Conservation (phyloP, 116 monocot species). For the Phalaenopsis hybrid region DNA sequence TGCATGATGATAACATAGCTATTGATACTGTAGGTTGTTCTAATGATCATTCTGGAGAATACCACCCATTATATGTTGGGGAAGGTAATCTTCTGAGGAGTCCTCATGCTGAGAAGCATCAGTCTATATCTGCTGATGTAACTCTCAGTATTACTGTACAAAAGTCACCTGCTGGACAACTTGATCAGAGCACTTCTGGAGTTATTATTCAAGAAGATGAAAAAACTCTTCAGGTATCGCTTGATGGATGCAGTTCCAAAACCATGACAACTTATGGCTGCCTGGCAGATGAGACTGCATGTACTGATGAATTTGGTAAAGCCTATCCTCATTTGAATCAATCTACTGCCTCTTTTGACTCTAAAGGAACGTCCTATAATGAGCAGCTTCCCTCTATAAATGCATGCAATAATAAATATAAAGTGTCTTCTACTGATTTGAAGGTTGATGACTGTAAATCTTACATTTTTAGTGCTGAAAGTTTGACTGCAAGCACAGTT, state of each 20-base stretch:
- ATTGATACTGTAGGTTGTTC: not conserved
- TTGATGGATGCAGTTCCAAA: slow-evolving; percentile 12
- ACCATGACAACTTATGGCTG: not conserved
- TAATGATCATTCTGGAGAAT: slow-evolving; percentile 8
- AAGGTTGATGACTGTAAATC: slow-evolving; percentile 11
- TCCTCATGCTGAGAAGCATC: slow-evolving; percentile 14
- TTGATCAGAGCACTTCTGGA: slow-evolving; percentile 13
- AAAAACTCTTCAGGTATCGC: slow-evolving; percentile 12
- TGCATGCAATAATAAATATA: not conserved
- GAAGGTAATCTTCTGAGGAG: not conserved
- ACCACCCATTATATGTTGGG: slow-evolving; percentile 4
- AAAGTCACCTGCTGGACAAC: not conserved
- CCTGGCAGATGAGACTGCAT: slow-evolving; percentile 11
- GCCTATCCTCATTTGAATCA: slow-evolving; percentile 5
- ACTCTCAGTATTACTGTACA: not conserved
- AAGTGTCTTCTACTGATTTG: slow-evolving; percentile 10
- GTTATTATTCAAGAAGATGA: slow-evolving; percentile 12
- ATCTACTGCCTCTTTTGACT: not conserved
- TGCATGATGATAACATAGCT: slow-evolving; percentile 6
- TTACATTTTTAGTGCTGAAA: not conserved
- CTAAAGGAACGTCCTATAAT: slow-evolving; percentile 4
- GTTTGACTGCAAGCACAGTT: slow-evolving; percentile 3
- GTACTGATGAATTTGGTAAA: slow-evolving; percentile 1
- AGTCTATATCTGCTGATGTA: slow-evolving; percentile 7
- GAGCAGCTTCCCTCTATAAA: slow-evolving; percentile 7